Evolutionary conservation across 768 basidiomycete species (phyloP).

Genomic region (Phaeotremella skinneri): DNA sequence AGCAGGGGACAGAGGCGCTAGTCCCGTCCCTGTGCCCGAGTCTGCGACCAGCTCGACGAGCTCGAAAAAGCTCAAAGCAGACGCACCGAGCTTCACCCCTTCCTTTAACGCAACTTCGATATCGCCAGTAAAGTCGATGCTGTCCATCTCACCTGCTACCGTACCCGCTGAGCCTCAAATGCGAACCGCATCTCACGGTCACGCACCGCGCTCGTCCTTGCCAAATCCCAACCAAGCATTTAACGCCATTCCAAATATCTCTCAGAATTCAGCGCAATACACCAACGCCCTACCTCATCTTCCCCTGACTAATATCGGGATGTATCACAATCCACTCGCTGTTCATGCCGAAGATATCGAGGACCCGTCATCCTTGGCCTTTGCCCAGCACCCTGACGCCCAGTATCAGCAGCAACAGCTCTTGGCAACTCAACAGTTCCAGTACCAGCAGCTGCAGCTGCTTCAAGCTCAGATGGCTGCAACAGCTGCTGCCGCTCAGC

Average conservation of each 20-base stretch:
- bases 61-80: constrained; percentile 44
- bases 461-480: constrained; percentile 68
- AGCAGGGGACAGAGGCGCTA: constrained; percentile 2
- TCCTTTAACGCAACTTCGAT: constrained; percentile 30
- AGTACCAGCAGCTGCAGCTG: constrained; percentile 45
- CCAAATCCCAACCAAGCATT: not conserved
- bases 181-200: constrained; percentile 16
- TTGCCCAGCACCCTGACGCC: constrained; percentile 19
- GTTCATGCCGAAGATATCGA: constrained; percentile 26
- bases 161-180: constrained; percentile 8
- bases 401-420: constrained; percentile 42
- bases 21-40: constrained; percentile 21
- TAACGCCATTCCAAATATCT: constrained; percentile 10
- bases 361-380: constrained; percentile 21
- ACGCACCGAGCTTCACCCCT: constrained; percentile 44
- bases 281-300: not conserved
- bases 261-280: not conserved
- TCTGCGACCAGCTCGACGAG: constrained; percentile 4
- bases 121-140: constrained; percentile 27
- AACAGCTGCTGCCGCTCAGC: constrained; percentile 64
- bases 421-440: constrained; percentile 37
- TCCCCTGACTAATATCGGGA: not conserved
- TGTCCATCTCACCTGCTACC: constrained; percentile 23
- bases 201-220: constrained; percentile 18
- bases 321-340: constrained; percentile 17